Base-by-base conservation (phyloP, 169 alveolate genomes). In the Eimeria zaria region DNA sequence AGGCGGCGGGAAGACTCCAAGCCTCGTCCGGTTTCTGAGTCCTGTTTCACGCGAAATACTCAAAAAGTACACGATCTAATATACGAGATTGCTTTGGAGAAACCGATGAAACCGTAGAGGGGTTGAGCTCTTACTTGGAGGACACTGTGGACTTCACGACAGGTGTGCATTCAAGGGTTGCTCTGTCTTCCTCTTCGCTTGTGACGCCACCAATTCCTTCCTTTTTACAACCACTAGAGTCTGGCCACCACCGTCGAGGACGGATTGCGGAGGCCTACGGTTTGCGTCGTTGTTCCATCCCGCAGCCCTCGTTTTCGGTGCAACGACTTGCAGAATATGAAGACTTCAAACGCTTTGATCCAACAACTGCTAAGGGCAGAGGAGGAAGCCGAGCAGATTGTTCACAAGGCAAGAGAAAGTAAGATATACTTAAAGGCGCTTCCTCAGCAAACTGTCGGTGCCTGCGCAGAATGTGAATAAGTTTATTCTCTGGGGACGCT, bases 351-450 rank as follows among this genome's bases (percentile, higher is more conserved):
- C 87, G 97, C 97, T 33, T 89, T 95, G 91, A 95, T 95, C 60
- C 97, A 90, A 73, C 97, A 96, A 85, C 91, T 91, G 84, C 97
- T 96, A 55, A 90, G 93, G 89, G 97, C 95, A 60, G 91, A 96
- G 71, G 96, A 89, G 91, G 97, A 95, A 58, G 97, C 97, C 85
- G 97, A 95, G 80, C 76, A 91, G 33, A 87, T 95, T 55, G 97
- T 95, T n/a, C 91, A 95, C 90, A 95, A 95, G 81, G 97, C 97
- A 30, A 84, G 81, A 83, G 97, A 95, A 58, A 95, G 96, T 94
- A 27, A 94, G 96, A 22, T 41, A n/a, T 30, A 46, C 33, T 20
- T 18, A 39, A 67, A 1, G 41, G 44, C 33, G 16, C 6, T 14
- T 55, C 33, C 41, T 36, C n/a, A 18, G 89, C 89, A 80, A 51